Evolutionary conservation across 805 yeast species (phyloP).

Genomic region (Candida dajiaensis): DNA sequence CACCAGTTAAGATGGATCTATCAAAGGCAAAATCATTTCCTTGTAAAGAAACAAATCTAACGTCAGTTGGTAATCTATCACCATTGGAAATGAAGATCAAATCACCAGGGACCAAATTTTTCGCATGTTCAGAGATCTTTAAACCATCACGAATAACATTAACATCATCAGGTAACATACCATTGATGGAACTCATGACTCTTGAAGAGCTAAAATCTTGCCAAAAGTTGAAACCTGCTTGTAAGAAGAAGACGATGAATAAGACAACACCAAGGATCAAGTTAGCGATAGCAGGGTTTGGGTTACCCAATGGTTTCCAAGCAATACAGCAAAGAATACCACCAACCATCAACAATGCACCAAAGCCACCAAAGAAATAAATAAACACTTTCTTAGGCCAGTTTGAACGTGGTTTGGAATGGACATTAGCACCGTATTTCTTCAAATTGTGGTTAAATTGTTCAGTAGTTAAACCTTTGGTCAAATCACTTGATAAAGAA

Average conservation of each 20-base stretch:
- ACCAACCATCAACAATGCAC: constrained; percentile 34
- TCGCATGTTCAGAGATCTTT: constrained; percentile 25
- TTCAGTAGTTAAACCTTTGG: constrained; percentile 21
- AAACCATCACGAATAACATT: constrained; percentile 32
- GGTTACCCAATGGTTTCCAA: constrained; percentile 45
- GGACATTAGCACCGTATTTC: constrained; percentile 31
- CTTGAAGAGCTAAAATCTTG: constrained; percentile 43
- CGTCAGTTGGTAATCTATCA: constrained; percentile 41
- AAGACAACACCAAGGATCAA: constrained; percentile 37
- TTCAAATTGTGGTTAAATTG: constrained; percentile 8
- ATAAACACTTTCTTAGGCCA: constrained; percentile 28
- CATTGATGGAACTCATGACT: constrained; percentile 42
- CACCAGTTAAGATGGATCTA: constrained; percentile 44
- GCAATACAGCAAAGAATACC: constrained; percentile 37
- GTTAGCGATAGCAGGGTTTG: constrained; percentile 36
- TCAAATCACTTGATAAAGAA: constrained; percentile 19
- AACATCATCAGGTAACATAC: constrained; percentile 36
- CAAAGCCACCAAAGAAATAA: constrained; percentile 46
- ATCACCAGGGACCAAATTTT: constrained; percentile 40
- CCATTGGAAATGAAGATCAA: constrained; percentile 33
- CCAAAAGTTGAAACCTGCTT: constrained; percentile 38
- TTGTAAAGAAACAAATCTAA: constrained; percentile 31
- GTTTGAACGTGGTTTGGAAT: constrained; percentile 32
- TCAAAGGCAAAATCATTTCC: constrained; percentile 38
- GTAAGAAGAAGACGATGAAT: constrained; percentile 34